Evolutionary conservation across 2,329 filamentous ascomycete species (phyloP), one percentile per base, ranked within the genome.

Genomic region (Parafenestella ontariensis): DNA sequence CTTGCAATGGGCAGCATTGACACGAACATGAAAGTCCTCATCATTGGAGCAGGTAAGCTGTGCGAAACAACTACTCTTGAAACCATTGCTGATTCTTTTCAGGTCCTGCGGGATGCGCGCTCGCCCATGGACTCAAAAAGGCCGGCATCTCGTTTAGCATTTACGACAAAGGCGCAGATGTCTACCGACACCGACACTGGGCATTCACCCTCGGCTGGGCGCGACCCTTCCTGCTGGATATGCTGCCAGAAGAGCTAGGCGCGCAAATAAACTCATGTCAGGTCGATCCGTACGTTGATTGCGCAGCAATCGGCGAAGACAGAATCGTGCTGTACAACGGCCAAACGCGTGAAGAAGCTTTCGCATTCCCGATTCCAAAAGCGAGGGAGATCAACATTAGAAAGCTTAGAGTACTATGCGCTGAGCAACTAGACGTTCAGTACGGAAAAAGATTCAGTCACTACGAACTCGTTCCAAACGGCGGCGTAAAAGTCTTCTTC

Each of bases 91-190:
- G 28, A 37, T 34, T 49, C 5, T 4, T 24, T 7, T 49, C n/a
- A 79, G 77, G 77, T 15, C 76, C 74, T 39, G 77, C 76, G 15
- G 77, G 77, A 8, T 76, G 78, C 48, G 70, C 75, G 1, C 66
- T 77, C 21, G 77, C 77, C 5, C 76, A 79, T 41, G 77, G 77
- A 2, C 61, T 79, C 8, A 76, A 74, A 56, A 78, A 78, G 64
- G 52, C 62, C 3, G 59, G 60, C 46, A 74, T 74, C 29, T 39
- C 48, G 9, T 69, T 62, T 43, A 54, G 17, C 18, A 69, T 69
- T 49, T 73, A 69, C 59, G 71, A 56, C 52, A 72, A 60, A 57
- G 73, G 64, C 31, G 59, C 61, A 41, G 62, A 68, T 36, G 63
- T 68, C n/a, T 64, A 59, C 44, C 55, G 66, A 21, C 62, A 68